Percentiles rank a stretch among this genome's conserved stretches.
Evolutionary conservation across 495 filamentous ascomycete genomes (phyloP).

Genomic region (Hypoxylon subgilvum): DNA sequence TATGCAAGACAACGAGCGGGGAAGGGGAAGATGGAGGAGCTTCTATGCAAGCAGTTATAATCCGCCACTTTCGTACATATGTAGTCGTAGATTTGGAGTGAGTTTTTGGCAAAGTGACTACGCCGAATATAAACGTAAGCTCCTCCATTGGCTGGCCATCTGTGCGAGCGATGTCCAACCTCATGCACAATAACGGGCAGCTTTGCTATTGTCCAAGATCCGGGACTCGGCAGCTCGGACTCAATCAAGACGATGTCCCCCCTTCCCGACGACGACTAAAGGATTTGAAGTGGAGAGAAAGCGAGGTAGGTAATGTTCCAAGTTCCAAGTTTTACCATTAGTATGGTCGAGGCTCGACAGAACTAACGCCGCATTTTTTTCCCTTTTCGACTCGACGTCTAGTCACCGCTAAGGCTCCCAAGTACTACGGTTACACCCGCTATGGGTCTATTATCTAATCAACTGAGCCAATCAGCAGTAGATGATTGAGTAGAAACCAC

Average conservation of each 20-base stretch:
- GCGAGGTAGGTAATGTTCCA: too few species aligned
- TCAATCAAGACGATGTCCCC: too few species aligned
- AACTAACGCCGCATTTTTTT: conserved; percentile 2
- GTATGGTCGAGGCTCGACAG: background rate
- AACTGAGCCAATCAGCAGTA: conserved; percentile 4
- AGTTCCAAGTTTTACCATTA: conserved; percentile 1
- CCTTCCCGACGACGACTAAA: background rate
- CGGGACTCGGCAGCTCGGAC: too few species aligned
- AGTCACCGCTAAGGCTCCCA: too few species aligned
- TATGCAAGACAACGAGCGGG: conserved; percentile 9
- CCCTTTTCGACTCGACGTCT: background rate
- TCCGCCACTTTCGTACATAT: background rate
- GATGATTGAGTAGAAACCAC: too few species aligned
- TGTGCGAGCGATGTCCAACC: too few species aligned
- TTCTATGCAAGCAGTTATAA: background rate
- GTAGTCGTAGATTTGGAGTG: too few species aligned
- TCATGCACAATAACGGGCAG: too few species aligned
- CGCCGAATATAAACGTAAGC: too few species aligned
- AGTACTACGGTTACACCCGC: background rate
- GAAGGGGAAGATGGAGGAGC: background rate
- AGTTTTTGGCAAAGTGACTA: too few species aligned
- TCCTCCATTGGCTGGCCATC: too few species aligned
- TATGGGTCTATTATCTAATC: conserved; percentile 16
- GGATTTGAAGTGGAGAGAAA: conserved; percentile 1
- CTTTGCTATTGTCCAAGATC: background rate